phyloP scores from a whole-genome alignment of 495 filamentous ascomycete species.

The Trichoderma parareesei region DNA sequence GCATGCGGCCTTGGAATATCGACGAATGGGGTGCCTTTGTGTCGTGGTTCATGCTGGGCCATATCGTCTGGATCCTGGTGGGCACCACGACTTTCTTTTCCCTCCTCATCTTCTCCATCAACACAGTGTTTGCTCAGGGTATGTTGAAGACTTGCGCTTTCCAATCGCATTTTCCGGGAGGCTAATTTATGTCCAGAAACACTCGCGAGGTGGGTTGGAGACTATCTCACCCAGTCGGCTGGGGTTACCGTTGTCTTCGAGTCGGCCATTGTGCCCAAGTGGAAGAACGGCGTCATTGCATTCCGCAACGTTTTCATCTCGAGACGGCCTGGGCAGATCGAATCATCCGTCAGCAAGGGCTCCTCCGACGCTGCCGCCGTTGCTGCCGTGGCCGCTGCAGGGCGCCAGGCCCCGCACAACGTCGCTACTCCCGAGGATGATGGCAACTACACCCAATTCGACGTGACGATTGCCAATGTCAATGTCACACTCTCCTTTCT shows the following conservation, averaged over 20 bases:
- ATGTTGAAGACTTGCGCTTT: slow-evolving; percentile 17
- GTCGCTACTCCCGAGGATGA: slow-evolving; percentile 56
- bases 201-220: slow-evolving; percentile 83
- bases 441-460: slow-evolving; percentile 95
- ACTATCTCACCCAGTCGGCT: slow-evolving; percentile 90
- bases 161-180: background rate
- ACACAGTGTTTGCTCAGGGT: slow-evolving; percentile 95
- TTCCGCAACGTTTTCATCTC: slow-evolving; percentile 98
- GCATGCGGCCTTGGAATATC: slow-evolving; percentile 87
- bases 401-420: slow-evolving; percentile 41
- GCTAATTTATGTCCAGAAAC: slow-evolving; percentile 54
- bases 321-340: slow-evolving; percentile 70
- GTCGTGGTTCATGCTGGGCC: slow-evolving; percentile 89
- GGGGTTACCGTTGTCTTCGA: slow-evolving; percentile 96
- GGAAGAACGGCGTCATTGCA: slow-evolving; percentile 87
- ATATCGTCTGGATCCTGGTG: slow-evolving; percentile 87
- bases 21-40: slow-evolving; percentile 94
- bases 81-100: slow-evolving; percentile 98
- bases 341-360: slow-evolving; percentile 81
- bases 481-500: slow-evolving; percentile 96
- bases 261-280: slow-evolving; percentile 92
- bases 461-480: slow-evolving; percentile 87
- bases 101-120: slow-evolving; percentile 76
- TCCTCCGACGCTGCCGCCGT: slow-evolving; percentile 80
- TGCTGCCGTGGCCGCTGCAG: slow-evolving; percentile 59